Conservation (phyloP, 2,329 filamentous ascomycete species). For the Rachicladosporium sp. region DNA sequence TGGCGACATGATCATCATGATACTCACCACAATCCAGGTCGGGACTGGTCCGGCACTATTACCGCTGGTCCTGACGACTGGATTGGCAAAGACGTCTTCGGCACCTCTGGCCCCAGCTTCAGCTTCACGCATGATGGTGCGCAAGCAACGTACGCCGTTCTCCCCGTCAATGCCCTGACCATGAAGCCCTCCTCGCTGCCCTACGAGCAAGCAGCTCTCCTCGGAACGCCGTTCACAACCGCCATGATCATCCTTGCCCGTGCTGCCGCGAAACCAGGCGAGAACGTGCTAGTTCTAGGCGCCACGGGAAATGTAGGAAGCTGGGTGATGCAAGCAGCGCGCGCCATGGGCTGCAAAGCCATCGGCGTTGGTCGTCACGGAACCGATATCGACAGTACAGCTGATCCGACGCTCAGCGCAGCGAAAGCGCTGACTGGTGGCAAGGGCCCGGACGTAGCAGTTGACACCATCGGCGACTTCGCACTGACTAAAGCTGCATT, state of each 20-base stretch:
- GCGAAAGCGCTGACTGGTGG: constrained; percentile 8
- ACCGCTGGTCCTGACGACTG: constrained; percentile 9
- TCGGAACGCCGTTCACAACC: constrained; percentile 21
- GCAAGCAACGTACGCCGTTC: constrained; percentile 18
- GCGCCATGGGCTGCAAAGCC: constrained; percentile 17
- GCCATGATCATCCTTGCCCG: constrained; percentile 14
- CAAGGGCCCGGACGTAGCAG: constrained; percentile 12
- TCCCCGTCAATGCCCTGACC: constrained; percentile 10
- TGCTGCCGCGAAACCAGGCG: constrained; percentile 9
- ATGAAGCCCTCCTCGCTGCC: constrained; percentile 13
- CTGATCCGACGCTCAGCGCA: constrained; percentile 5
- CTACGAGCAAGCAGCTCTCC: constrained; percentile 17
- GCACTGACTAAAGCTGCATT: constrained; percentile 15
- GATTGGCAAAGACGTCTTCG: constrained; percentile 19
- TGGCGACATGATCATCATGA: too few species aligned
- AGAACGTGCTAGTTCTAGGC: constrained; percentile 20
- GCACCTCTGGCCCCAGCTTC: constrained; percentile 18
- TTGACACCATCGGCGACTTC: constrained; percentile 21
- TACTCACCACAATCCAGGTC: constrained; percentile 8
- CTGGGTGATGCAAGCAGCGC: constrained; percentile 15
- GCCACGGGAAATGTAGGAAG: constrained; percentile 19
- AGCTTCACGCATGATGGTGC: constrained; percentile 17
- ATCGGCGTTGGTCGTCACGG: constrained; percentile 15
- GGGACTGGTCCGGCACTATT: constrained; percentile 22
- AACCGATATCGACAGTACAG: constrained; percentile 10